Evolutionary conservation across 495 filamentous ascomycete genomes (phyloP).

Genomic region (Hypoxylon fragiforme): DNA sequence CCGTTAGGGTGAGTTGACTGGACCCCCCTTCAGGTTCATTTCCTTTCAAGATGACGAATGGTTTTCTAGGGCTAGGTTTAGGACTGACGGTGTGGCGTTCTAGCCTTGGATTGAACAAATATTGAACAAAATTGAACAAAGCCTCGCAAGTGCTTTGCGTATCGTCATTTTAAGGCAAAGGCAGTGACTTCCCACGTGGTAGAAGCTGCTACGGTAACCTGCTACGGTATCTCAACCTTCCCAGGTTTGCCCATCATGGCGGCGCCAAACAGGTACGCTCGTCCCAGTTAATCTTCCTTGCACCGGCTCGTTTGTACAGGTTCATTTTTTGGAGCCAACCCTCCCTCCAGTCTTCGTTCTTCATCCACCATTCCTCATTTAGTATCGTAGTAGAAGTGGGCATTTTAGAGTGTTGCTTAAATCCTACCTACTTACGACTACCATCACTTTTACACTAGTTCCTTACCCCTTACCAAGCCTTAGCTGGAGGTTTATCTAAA

Average conservation of each 20-base stretch:
- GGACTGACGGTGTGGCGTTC: slow-evolving; percentile 29
- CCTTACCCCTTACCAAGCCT: too few species aligned
- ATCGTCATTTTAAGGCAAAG: slow-evolving; percentile 12
- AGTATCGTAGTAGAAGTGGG: too few species aligned
- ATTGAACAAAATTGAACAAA: slow-evolving; percentile 22
- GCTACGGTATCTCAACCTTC: not conserved
- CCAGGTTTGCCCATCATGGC: slow-evolving; percentile 23
- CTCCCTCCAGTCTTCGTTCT: too few species aligned
- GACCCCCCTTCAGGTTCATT: slow-evolving; percentile 1
- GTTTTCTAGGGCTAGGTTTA: slow-evolving; percentile 10
- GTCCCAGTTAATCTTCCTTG: not conserved
- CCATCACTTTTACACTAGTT: too few species aligned
- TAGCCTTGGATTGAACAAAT: slow-evolving; percentile 8
- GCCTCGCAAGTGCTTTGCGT: slow-evolving; percentile 9
- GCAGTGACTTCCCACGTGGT: slow-evolving; percentile 5
- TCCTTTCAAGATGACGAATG: not conserved
- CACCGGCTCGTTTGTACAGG: not conserved
- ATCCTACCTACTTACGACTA: too few species aligned
- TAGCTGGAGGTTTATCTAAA: too few species aligned
- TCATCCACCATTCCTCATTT: too few species aligned
- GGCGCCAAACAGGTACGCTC: slow-evolving; percentile 37
- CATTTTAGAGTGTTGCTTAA: too few species aligned
- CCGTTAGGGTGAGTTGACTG: slow-evolving; percentile 13
- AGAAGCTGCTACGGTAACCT: slow-evolving; percentile 3
- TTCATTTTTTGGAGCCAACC: too few species aligned